Percentiles rank a stretch among this genome's conserved stretches.
Conservation (phyloP, 768 basidiomycete genomes). For the Mycena epipterygia region DNA sequence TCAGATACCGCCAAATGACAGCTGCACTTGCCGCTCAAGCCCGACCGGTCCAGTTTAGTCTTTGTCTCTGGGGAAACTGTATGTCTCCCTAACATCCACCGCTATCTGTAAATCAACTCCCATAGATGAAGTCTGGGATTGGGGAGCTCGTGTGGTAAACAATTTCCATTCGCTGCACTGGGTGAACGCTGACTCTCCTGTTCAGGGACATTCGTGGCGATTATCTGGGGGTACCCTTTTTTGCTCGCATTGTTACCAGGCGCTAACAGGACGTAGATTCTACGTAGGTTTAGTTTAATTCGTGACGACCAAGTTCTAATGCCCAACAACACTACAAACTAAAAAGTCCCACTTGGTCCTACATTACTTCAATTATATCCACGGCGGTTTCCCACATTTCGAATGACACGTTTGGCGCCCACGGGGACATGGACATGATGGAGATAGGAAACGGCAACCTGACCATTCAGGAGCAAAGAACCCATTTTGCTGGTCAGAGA, state of each 20-base stretch:
- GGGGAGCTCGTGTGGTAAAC: slow-evolving; percentile 68
- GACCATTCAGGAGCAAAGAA: slow-evolving; percentile 63
- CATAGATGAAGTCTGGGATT: slow-evolving; percentile 65
- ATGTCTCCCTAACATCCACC: neutral
- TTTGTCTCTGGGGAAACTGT: slow-evolving; percentile 67
- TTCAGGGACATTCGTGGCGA: slow-evolving; percentile 68
- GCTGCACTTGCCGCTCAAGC: slow-evolving; percentile 59
- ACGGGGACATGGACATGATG: slow-evolving; percentile 76
- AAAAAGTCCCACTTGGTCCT: slow-evolving; percentile 61
- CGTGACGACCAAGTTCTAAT: neutral
- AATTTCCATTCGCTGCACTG: neutral
- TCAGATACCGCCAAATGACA: slow-evolving; percentile 70
- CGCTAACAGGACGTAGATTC: slow-evolving; percentile 8
- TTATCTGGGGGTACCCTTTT: slow-evolving; percentile 57
- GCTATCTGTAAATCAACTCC: neutral
- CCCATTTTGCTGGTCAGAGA: slow-evolving; percentile 60
- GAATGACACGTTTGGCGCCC: slow-evolving; percentile 60
- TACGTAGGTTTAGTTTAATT: neutral
- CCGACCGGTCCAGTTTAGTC: slow-evolving; percentile 61
- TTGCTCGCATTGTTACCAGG: neutral
- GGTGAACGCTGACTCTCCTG: neutral
- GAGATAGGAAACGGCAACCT: slow-evolving; percentile 66
- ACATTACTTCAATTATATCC: slow-evolving; percentile 60
- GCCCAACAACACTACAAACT: neutral
- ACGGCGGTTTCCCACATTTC: slow-evolving; percentile 58